Evolutionary conservation across 495 filamentous ascomycete species (phyloP).

Genomic region (Cercophora scortea): DNA sequence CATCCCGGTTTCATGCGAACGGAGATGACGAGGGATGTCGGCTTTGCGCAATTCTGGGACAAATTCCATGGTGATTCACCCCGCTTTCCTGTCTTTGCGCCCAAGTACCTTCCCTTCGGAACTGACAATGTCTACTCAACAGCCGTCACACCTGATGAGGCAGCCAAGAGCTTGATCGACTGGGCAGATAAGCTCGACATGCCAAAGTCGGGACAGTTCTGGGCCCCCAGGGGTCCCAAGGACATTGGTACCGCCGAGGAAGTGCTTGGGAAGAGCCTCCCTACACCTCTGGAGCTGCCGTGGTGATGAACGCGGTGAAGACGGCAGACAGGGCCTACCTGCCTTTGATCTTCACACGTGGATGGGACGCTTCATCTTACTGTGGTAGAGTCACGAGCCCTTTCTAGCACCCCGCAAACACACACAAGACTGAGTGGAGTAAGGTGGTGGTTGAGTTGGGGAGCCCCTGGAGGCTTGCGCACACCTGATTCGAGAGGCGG

Average conservation of each 20-base stretch:
- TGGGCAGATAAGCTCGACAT: constrained; percentile 59
- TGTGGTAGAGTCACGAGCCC: too few relatives aligned
- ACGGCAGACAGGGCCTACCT: too few relatives aligned
- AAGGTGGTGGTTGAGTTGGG: too few relatives aligned
- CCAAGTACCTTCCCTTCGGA: neutral
- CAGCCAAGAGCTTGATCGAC: constrained; percentile 52
- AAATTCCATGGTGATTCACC: constrained; percentile 48
- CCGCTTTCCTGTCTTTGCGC: neutral
- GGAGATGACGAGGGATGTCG: constrained; percentile 63
- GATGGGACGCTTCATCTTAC: too few relatives aligned
- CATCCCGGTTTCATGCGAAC: constrained; percentile 74
- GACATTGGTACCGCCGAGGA: constrained; percentile 64
- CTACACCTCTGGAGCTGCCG: constrained; percentile 59
- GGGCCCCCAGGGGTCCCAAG: constrained; percentile 61
- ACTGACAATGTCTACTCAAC: neutral
- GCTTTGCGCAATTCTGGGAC: constrained; percentile 66
- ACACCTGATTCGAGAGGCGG: too few relatives aligned
- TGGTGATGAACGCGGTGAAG: constrained; percentile 40
- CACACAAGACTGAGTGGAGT: too few relatives aligned
- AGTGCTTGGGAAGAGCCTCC: constrained; percentile 52
- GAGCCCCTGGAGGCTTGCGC: too few relatives aligned
- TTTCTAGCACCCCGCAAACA: too few relatives aligned
- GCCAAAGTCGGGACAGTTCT: constrained; percentile 58
- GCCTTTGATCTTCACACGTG: too few relatives aligned
- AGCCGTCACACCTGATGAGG: constrained; percentile 62